Evolutionary conservation across 139 green algal genomes (phyloP).

Genomic region (Astrephomene gubernaculifera): DNA sequence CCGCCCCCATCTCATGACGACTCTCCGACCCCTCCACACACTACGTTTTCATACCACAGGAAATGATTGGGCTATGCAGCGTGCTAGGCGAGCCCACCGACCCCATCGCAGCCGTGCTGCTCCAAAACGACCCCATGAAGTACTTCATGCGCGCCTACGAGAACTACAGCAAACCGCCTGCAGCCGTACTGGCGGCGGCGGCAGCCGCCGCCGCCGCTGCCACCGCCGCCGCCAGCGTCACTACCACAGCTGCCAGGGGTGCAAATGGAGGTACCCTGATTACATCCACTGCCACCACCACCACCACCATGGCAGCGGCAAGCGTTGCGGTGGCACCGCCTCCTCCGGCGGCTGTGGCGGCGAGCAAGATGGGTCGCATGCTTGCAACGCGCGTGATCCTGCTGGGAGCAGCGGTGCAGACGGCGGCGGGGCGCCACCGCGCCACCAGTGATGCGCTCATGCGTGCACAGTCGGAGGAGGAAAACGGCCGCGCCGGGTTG

Average conservation of each 20-base stretch:
- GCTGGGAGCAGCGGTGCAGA: conserved; percentile 44
- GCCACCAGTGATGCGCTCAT: conserved; percentile 76
- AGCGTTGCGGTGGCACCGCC: background rate
- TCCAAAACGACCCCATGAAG: conserved; percentile 59
- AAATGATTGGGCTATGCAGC: conserved; percentile 66
- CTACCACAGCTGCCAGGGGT: background rate
- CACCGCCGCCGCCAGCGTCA: no score
- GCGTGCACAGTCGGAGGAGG: conserved; percentile 83
- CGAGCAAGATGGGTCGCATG: conserved; percentile 50
- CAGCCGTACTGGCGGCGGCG: background rate
- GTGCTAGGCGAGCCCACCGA: conserved; percentile 43
- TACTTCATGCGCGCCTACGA: conserved; percentile 70
- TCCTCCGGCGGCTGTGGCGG: background rate
- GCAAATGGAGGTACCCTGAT: no score
- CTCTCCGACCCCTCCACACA: background rate
- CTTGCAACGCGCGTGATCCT: conserved; percentile 65
- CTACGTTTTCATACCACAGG: conserved; percentile 40
- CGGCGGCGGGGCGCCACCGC: conserved; percentile 44
- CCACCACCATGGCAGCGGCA: background rate
- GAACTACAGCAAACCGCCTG: conserved; percentile 54
- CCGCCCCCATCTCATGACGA: no score
- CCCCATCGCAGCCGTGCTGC: conserved; percentile 38
- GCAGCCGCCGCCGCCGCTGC: background rate
- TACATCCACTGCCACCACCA: no score
- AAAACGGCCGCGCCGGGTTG: conserved; percentile 81